Evolutionary conservation across 2,329 filamentous ascomycete genomes (phyloP).

Genomic region (Claviceps sp.): DNA sequence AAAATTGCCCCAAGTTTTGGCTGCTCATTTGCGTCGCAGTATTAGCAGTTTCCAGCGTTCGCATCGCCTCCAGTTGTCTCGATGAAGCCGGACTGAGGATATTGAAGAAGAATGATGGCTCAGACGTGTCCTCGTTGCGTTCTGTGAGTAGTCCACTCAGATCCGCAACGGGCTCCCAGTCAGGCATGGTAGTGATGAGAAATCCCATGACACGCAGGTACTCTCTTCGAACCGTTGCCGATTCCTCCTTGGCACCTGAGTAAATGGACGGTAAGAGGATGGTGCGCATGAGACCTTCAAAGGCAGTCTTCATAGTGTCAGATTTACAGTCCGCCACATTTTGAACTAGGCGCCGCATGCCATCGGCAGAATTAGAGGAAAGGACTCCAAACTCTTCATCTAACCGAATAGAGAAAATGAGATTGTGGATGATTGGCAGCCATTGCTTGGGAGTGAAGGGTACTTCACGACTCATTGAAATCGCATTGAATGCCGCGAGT

Average conservation of each 20-base stretch:
- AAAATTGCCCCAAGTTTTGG: constrained; percentile 70
- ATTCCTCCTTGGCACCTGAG: constrained; percentile 59
- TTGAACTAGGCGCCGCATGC: constrained; percentile 65
- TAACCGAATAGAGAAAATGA: constrained; percentile 74
- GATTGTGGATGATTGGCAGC: constrained; percentile 77
- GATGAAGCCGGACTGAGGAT: constrained; percentile 82
- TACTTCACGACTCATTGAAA: constrained; percentile 49
- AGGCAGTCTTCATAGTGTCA: constrained; percentile 26
- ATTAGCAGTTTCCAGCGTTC: constrained; percentile 59
- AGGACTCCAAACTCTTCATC: constrained; percentile 82
- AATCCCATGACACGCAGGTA: constrained; percentile 68
- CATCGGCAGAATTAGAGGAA: constrained; percentile 65
- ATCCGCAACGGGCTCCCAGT: constrained; percentile 60
- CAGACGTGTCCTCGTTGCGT: constrained; percentile 48
- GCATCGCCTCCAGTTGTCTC: constrained; percentile 70
- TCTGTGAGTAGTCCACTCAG: constrained; percentile 53
- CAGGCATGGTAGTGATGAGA: constrained; percentile 56
- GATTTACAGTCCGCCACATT: constrained; percentile 32
- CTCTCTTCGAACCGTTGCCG: constrained; percentile 75
- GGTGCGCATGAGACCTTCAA: constrained; percentile 44
- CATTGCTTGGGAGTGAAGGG: constrained; percentile 61
- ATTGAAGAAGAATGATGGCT: constrained; percentile 78
- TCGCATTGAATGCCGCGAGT: constrained; percentile 58
- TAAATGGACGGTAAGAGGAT: constrained; percentile 66
- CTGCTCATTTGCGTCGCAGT: constrained; percentile 51